Evolutionary conservation across 306 rosid genomes (phyloP), one percentile per base, ranked within the genome.

Genomic region (Psophocarpus tetragonolobus): DNA sequence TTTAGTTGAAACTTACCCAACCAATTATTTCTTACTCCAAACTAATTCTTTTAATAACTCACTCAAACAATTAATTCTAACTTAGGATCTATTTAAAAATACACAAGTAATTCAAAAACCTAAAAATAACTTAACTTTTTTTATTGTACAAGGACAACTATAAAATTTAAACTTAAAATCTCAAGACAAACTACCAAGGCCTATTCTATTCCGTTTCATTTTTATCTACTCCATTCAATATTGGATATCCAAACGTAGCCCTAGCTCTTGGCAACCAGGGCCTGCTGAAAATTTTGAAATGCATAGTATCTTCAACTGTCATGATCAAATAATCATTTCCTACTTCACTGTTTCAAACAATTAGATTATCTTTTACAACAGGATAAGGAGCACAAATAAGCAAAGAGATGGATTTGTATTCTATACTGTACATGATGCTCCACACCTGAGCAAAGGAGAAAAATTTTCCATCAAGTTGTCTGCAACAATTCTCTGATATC

Each of bases 401-500:
- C 75, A 56, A 66, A 64, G 38, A 68, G 44, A 72, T 35, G 67
- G 71, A 76, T 27, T 61, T 68, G 58, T 71, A 20, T 50, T 76
- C 12, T 51, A 38, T 53, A 69, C 51, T 60, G 63, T 62, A 79
- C 73, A 82, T 54, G 68, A 82, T 54, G 68, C 78, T 82, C 82
- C 57, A 57, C 53, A 64, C 58, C 74, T 44, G 36, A 23, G 78
- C 44, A 15, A 63, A 71, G n/a, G 74, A 38, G 56, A 68, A 45
- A 76, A 65, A 29, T 29, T 75, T 79, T 77, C 68, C 32, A 38
- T 91, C 87, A 88, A 77, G 74, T 90, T 81, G 92, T 33, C 88
- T 92, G 99, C 87, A 96, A 85, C 85, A 96, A 73, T 81, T 96
- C 98, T 87, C 90, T 96, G 89, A 96, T 91, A 82, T 96, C 96